phyloP scores from a whole-genome alignment of 345 rosid species.

The Gossypium australe region DNA sequence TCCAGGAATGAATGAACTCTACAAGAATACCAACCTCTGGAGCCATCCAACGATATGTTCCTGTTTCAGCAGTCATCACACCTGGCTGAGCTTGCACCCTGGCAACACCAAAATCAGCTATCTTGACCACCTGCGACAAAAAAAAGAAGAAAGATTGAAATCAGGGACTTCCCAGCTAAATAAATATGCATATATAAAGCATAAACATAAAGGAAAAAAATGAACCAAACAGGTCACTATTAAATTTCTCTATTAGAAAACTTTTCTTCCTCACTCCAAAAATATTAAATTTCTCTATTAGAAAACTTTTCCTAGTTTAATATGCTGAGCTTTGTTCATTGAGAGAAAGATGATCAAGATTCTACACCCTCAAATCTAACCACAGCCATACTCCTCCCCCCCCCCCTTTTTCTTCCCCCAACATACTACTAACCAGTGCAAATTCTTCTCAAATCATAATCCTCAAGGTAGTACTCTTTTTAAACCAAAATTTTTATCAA shows the following conservation, averaged over 20 bases:
- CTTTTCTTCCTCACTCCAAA: background rate
- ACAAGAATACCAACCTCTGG: constrained; percentile 51
- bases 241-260: background rate
- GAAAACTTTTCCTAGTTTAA: background rate
- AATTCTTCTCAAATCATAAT: background rate
- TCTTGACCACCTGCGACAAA: constrained; percentile 46
- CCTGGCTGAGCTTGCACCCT: constrained; percentile 56
- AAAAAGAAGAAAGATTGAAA: background rate
- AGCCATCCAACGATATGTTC: constrained; percentile 83
- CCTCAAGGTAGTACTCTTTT: background rate
- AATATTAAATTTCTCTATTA: background rate
- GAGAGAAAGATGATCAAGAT: background rate
- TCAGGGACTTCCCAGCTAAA: constrained; percentile 1
- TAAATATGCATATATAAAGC: background rate
- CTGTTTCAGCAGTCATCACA: constrained; percentile 76
- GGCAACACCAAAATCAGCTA: constrained; percentile 76
- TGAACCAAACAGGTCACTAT: background rate
- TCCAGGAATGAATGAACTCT: constrained; percentile 3
- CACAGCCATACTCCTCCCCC: no score
- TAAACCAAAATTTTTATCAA: background rate
- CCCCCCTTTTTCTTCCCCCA: no score
- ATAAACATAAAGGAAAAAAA: constrained; percentile 11
- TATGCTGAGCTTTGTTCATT: background rate
- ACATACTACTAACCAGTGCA: background rate
- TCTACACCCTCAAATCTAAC: background rate